Percentiles rank a stretch among this genome's conserved stretches.
These are phyloP conservation scores for Adansonia grandidieri DNA, from an alignment of 441 rosid species.

Conservation along the genomic window DNA sequence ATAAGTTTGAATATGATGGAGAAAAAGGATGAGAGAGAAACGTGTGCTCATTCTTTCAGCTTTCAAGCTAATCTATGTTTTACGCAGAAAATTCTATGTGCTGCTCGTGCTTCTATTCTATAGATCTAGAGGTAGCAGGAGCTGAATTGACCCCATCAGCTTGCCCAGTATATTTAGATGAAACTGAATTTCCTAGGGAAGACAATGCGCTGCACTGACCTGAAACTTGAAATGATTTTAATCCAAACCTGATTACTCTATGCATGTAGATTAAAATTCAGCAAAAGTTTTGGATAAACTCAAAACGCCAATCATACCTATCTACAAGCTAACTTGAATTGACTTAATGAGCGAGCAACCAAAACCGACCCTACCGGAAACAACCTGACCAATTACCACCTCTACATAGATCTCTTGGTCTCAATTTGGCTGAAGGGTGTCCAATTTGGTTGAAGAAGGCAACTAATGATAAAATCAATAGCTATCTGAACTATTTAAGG, in stretches of 20 bases:
- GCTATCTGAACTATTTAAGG: not conserved
- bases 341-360: not conserved
- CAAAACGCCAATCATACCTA: not conserved
- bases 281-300: not conserved
- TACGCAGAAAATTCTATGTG: not conserved
- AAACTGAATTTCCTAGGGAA: not conserved
- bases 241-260: not conserved
- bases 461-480: not conserved
- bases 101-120: not conserved
- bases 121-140: not conserved
- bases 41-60: conserved; percentile 45
- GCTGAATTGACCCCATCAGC: not conserved
- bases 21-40: conserved; percentile 83
- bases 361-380: not conserved
- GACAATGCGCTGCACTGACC: not conserved
- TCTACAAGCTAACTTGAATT: conserved; percentile 7
- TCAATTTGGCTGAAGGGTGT: not conserved
- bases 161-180: not conserved
- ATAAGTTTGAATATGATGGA: conserved; percentile 88
- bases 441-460: conserved; percentile 2
- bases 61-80: conserved; percentile 11
- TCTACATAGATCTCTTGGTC: not conserved
- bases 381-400: conserved; percentile 2
- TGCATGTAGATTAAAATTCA: not conserved
- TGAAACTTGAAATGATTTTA: not conserved